Conservation (phyloP, 192 early-diverging fungal species). For the Mortierella alpina region DNA sequence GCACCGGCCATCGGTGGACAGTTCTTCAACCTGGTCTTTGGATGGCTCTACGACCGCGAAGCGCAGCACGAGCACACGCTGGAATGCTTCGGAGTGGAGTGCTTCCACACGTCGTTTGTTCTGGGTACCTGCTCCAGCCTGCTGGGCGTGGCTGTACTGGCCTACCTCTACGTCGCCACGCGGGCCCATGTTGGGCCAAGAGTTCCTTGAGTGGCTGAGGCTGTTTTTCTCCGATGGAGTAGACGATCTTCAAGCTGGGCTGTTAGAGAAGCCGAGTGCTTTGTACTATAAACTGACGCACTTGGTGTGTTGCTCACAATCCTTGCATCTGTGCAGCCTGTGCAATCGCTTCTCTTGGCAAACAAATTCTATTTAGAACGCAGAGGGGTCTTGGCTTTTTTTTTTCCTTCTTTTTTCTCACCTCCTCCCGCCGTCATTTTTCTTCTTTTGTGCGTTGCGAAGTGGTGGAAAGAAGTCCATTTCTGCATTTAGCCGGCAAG, state of each 20-base stretch:
- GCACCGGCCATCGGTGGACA: slow-evolving; percentile 73
- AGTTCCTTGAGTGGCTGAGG: not conserved
- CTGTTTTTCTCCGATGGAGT: not conserved
- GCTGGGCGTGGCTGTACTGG: slow-evolving; percentile 17
- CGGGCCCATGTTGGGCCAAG: not conserved
- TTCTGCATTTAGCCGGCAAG: no score
- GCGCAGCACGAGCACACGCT: slow-evolving; percentile 46
- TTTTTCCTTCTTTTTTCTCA: not conserved
- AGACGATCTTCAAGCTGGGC: no score
- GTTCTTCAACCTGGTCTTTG: slow-evolving; percentile 71
- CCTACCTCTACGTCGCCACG: slow-evolving; percentile 17
- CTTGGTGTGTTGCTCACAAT: not conserved
- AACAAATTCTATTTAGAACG: no score
- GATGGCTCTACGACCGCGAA: slow-evolving; percentile 63
- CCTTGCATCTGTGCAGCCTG: not conserved
- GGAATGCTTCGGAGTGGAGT: slow-evolving; percentile 43
- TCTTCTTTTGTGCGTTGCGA: no score
- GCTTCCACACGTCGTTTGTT: slow-evolving; percentile 40
- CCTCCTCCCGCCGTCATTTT: no score
- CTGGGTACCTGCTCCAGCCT: slow-evolving; percentile 33
- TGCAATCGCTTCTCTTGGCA: no score
- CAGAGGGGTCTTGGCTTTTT: not conserved
- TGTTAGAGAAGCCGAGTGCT: not conserved
- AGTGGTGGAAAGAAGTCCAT: no score
- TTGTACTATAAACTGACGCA: not conserved